Conservation (phyloP, 805 yeast species). For the Saturnispora diversa region DNA sequence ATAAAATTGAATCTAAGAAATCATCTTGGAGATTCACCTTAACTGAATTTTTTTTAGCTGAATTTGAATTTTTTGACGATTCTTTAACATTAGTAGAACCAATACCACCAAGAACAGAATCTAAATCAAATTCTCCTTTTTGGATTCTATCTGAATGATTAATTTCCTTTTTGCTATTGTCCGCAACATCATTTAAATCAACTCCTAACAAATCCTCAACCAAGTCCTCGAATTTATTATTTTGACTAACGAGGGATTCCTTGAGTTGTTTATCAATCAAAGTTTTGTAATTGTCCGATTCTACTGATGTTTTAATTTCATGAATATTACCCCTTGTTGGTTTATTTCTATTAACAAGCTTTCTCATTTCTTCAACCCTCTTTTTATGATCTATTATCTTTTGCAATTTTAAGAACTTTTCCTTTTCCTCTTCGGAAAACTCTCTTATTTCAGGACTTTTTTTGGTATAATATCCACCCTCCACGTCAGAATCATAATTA, state of each 20-base stretch:
- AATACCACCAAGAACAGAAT: background rate
- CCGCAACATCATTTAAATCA: conserved; percentile 3
- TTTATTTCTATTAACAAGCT: background rate
- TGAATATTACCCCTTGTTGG: conserved; percentile 10
- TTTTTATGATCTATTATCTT: conserved; percentile 15
- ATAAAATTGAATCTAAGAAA: conserved; percentile 13
- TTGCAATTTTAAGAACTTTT: conserved; percentile 14
- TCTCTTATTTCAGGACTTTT: conserved; percentile 9
- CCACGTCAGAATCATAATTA: background rate
- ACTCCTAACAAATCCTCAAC: conserved; percentile 13
- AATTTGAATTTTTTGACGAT: background rate
- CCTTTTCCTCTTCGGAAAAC: conserved; percentile 16
- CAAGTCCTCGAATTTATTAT: conserved; percentile 11
- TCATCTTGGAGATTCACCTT: conserved; percentile 9
- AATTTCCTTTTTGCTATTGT: background rate
- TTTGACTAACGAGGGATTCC: background rate
- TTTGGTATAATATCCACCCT: background rate
- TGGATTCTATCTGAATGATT: too few relatives aligned
- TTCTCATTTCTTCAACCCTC: conserved; percentile 12
- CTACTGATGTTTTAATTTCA: conserved; percentile 13
- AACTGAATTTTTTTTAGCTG: background rate
- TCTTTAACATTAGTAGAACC: background rate
- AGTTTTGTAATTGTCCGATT: conserved; percentile 13
- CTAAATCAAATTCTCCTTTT: conserved; percentile 11
- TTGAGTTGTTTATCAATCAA: conserved; percentile 11